phyloP scores from a whole-genome alignment of 2,329 filamentous ascomycete genomes.

The Calonectria henricotiae region DNA sequence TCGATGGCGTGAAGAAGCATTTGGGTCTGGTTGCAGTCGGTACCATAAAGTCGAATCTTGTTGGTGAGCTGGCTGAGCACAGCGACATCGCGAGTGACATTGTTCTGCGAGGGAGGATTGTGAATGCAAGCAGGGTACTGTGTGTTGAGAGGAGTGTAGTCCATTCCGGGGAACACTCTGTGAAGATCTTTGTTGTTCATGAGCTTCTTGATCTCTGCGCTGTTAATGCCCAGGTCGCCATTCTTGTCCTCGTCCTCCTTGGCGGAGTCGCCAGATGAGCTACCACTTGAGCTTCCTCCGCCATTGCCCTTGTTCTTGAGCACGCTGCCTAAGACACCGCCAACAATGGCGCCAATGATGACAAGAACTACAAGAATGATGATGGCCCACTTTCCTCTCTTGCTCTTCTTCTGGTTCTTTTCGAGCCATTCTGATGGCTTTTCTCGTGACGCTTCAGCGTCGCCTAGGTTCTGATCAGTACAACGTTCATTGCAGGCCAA shows the following conservation, averaged over 20 bases:
- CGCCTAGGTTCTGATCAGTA: conserved; percentile 41
- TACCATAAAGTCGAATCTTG: conserved; percentile 90
- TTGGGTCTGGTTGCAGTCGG: conserved; percentile 97
- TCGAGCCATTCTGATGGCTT: conserved; percentile 78
- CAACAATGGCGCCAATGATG: conserved; percentile 80
- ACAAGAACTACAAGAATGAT: conserved; percentile 76
- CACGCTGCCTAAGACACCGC: conserved; percentile 82
- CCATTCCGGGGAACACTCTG: conserved; percentile 95
- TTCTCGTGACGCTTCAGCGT: conserved; percentile 64
- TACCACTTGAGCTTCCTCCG: conserved; percentile 34
- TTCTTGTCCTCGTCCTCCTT: conserved; percentile 74
- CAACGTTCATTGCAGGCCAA: background rate
- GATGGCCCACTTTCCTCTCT: conserved; percentile 81
- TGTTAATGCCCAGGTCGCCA: conserved; percentile 82
- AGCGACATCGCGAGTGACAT: conserved; percentile 91
- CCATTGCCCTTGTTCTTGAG: conserved; percentile 68
- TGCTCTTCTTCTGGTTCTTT: conserved; percentile 73
- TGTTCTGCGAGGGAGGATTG: conserved; percentile 90
- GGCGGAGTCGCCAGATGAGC: conserved; percentile 66
- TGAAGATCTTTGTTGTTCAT: conserved; percentile 87
- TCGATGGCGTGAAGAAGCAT: conserved; percentile 91
- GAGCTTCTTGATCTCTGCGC: conserved; percentile 83
- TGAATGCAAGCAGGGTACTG: conserved; percentile 89
- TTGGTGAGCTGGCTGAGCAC: conserved; percentile 93
- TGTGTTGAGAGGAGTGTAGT: conserved; percentile 93